Base-by-base conservation (phyloP, 371 early-diverging fungal genomes). In the Lichtheimia ornata region DNA sequence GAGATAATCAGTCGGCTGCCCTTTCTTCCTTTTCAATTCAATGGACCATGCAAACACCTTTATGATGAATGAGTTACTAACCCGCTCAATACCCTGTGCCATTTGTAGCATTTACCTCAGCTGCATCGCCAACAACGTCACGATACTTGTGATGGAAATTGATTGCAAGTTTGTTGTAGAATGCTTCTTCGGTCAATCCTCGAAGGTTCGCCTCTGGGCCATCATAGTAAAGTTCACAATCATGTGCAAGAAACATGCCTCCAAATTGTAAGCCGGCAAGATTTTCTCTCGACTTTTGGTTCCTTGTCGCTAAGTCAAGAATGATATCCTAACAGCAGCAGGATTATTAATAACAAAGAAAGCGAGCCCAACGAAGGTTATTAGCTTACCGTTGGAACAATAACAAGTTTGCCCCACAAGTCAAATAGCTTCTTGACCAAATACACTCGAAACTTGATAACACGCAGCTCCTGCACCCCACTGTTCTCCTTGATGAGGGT, bases 301-400 rank as follows among this genome's bases (percentile, higher is more conserved):
- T 18, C 45, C n/a, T 9, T 24, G 57, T 56, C 1, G 25, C 25
- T 15, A 18, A 6, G 1, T 47, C 22, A 18, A 47, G 47, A 15
- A 85, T 78, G 44, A 69, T 61, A 61, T 65, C 73, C 84, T 84
- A 28, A 25, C 60, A 43, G 18, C 27, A 42, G 42, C 11, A 59
- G 12, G 42, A 50, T 20, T 14, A 25, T 42, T 0, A 64, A 42
- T 53, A 14, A 53, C 12, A 20, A 30, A 28, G 5, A 17, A n/a
- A n/a, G 5, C 42, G 12, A 43, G 14, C 17, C 5, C 4, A 28
- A 27, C 1, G 24, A 15, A 41, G 1, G 13, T 12, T 42, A 14
- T 49, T n/a, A 28, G 49, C 63, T 69, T 81, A 88, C 91, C 43
- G 88, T 87, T 5, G 92, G 90, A 0, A 88, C 72, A 53, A 85